Base-by-base conservation (phyloP, 2,329 filamentous ascomycete genomes). In the Fusarium torulosum region DNA sequence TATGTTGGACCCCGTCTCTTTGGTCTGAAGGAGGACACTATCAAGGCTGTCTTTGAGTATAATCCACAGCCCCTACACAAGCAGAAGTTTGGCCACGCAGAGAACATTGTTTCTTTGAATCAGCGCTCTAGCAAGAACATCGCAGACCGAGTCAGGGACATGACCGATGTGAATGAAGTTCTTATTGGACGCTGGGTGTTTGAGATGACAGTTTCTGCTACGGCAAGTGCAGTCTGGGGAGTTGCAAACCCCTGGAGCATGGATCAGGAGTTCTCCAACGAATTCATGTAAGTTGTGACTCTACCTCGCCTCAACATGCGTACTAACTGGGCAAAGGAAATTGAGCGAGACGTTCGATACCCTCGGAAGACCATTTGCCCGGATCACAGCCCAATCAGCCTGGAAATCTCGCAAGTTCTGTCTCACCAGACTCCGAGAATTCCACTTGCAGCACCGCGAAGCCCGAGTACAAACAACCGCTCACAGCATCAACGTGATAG, bases 211-310 rank as follows among this genome's bases (percentile, higher is more conserved):
- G 72, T 74, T 9, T 71, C 75, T n/a, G 73, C 74, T n/a, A 72
- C 75, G 9, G 75, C 75, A 1, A 75, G 64, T 33, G 73, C 75
- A 20, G 72, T 76, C 20, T 77, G 75, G 75, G 75, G 75, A 6
- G 63, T 67, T 4, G 51, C 69, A 33, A 77, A 77, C 49, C 75
- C 75, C 4, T 77, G 75, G 75, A 67, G 72, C 4, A 70, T 73
- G 59, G 75, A 77, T 20, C 54, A 56, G 7, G 73, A 77, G 46
- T 77, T 77, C 43, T 63, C 73, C 3, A 62, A 72, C 14, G 72
- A 75, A 23, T 77, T 76, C 53, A 75, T 76, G 75, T 71, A 60
- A 71, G 72, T 57, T 11, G 14, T 14, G 0, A n/a, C 2, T n/a
- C 25, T 9, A 2, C 4, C 3, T 6, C 2, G 2, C 8, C 17